Base-by-base conservation (phyloP, 1,139 yeast species). In the Scheffersomyces lignicola region DNA sequence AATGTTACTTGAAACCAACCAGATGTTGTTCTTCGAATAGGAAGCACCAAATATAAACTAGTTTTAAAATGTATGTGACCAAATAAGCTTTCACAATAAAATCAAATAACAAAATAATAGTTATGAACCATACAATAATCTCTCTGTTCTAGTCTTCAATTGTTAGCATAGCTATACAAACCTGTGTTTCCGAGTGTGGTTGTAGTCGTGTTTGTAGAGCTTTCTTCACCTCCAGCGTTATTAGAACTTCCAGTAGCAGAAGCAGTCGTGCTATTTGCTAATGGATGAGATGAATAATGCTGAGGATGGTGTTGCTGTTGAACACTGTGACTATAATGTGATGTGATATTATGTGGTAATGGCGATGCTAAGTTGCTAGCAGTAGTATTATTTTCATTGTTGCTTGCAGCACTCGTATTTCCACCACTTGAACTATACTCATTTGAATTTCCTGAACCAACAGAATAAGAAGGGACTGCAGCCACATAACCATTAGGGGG, bases 371-470 rank as follows among this genome's bases (percentile, higher is more conserved):
- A 6, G 3, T 31, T 25, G 21, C 24, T 23, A 3, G 27, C 14
- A n/a, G 29, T 18, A 18, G 17, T 11, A 20, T 15, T 21, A 24
- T 15, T 21, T 12, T 13, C 25, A 24, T 24, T 12, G 14, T 31
- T 7, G 27, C 23, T 9, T 18, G 14, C 18, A 28, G 35, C 12
- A 7, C 8, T 23, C 6, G 36, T 13, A 10, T n/a, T n/a, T n/a
- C n/a, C n/a, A n/a, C 31, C 29, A 13, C 31, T 29, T 7, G 34
- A 13, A 14, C 20, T 29, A 33, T 36, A 33, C 7, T 29, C 37
- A 17, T 11, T 23, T 4, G 31, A 24, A 25, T 26, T 27, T 18
- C 23, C 20, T n/a, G 22, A 22, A 13, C 18, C 26, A 8, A 8
- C 15, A 3, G 26, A n/a, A 25, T 18, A 18, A 17, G 23, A 12